Evolutionary conservation across 2,329 filamentous ascomycete species (phyloP).

Genomic region (Sodiomyces alkalinus): DNA sequence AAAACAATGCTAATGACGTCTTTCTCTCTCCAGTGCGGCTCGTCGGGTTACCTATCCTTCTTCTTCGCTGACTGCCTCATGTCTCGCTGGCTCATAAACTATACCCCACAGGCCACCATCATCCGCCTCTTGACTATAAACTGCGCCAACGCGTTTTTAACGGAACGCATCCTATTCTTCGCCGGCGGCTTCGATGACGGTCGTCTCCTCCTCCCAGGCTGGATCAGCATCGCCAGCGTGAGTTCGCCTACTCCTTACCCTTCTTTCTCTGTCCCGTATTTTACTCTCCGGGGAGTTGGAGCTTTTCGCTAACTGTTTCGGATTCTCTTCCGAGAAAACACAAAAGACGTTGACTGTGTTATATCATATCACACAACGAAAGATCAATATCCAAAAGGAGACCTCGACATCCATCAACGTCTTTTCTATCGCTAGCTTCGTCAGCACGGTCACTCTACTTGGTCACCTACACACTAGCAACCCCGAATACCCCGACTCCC

Average conservation of each 20-base stretch:
- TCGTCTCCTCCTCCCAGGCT: slow-evolving; percentile 57
- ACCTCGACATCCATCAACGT: slow-evolving; percentile 64
- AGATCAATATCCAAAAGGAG: slow-evolving; percentile 67
- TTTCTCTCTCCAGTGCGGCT: slow-evolving; percentile 42
- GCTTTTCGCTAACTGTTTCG: neutral
- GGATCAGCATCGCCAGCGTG: slow-evolving; percentile 65
- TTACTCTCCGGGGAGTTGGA: neutral
- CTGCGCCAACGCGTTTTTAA: slow-evolving; percentile 59
- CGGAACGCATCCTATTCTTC: slow-evolving; percentile 55
- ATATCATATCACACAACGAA: slow-evolving; percentile 65
- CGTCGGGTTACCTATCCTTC: slow-evolving; percentile 65
- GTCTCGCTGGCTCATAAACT: slow-evolving; percentile 74
- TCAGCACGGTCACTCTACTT: slow-evolving; percentile 57
- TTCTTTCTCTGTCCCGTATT: neutral
- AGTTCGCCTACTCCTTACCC: slow-evolving; percentile 10
- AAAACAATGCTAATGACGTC: slow-evolving; percentile 7
- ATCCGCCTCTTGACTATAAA: slow-evolving; percentile 65
- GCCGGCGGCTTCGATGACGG: slow-evolving; percentile 56
- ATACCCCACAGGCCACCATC: slow-evolving; percentile 66
- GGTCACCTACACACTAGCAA: slow-evolving; percentile 50
- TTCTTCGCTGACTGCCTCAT: slow-evolving; percentile 77
- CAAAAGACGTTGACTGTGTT: slow-evolving; percentile 60
- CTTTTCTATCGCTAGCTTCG: slow-evolving; percentile 61
- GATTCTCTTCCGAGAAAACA: slow-evolving; percentile 1
- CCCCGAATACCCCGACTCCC: slow-evolving; percentile 44